Percentiles rank a stretch among this genome's conserved stretches.
Evolutionary conservation across 78 protist genomes (phyloP).

Genomic region (Neovahlkampfia damariscottae): DNA sequence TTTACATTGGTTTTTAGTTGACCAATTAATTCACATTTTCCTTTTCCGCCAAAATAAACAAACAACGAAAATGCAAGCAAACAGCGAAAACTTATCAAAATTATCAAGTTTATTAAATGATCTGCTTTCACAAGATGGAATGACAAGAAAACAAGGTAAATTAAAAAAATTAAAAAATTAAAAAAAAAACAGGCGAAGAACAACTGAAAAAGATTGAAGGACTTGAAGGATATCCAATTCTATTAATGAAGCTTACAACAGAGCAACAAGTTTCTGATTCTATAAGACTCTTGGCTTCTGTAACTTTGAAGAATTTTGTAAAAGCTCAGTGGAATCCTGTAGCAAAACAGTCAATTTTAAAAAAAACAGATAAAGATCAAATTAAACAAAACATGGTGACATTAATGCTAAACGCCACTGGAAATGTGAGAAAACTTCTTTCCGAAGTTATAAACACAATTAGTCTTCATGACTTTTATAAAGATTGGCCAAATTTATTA

Average conservation of each 20-base stretch:
- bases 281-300: background rate
- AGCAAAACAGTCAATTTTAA: background rate
- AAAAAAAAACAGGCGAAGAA: background rate
- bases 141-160: background rate
- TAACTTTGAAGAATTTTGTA: background rate
- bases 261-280: background rate
- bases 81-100: too few relatives aligned
- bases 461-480: conserved; percentile 22
- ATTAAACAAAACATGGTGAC: background rate
- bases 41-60: too few relatives aligned
- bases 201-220: background rate
- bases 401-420: background rate
- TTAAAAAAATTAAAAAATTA: background rate
- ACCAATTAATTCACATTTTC: too few relatives aligned
- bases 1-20: too few relatives aligned
- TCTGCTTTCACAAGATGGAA: too few relatives aligned
- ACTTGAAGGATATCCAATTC: background rate
- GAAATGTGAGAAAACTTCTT: conserved; percentile 3
- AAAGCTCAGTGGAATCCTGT: background rate
- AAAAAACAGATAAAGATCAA: background rate
- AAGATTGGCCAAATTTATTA: background rate
- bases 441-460: conserved; percentile 19
- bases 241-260: background rate
- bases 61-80: too few relatives aligned
- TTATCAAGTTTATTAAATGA: too few relatives aligned